Conservation (phyloP, 345 rosid species). For the Moricandia moricandioides region DNA sequence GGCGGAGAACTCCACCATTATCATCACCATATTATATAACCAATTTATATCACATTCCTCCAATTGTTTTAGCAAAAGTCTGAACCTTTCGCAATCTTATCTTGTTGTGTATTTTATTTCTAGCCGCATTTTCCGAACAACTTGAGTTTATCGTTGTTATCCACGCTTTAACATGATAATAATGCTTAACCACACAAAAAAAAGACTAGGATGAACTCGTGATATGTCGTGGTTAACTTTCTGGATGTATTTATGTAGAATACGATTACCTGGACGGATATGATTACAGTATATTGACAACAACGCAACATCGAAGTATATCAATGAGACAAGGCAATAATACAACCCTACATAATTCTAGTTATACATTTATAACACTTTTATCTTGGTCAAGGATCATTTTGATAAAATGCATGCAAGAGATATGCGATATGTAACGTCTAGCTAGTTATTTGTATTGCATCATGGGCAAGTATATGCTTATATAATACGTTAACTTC, state of each 20-base stretch:
- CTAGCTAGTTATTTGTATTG: neutral
- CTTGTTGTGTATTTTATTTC: conserved; percentile 6
- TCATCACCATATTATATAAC: conserved; percentile 29
- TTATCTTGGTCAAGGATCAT: neutral
- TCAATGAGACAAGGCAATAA: neutral
- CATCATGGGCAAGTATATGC: neutral
- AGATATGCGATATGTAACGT: neutral
- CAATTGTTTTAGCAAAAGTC: neutral
- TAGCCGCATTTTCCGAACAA: conserved; percentile 11
- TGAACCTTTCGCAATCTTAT: conserved; percentile 33
- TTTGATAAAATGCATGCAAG: neutral
- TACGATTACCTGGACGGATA: neutral
- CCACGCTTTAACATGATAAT: neutral
- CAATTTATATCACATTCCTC: neutral
- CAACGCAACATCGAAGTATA: neutral
- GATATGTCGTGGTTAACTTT: conserved; percentile 2
- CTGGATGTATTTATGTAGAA: neutral
- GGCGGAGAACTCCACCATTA: conserved; percentile 35
- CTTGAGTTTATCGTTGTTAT: neutral
- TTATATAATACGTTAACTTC: neutral
- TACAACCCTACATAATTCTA: neutral
- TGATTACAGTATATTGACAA: neutral
- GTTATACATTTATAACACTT: neutral
- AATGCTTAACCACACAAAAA: neutral
- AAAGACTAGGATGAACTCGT: neutral